Conservation (phyloP, 768 basidiomycete species). For the Leccinum disarticulatum region DNA sequence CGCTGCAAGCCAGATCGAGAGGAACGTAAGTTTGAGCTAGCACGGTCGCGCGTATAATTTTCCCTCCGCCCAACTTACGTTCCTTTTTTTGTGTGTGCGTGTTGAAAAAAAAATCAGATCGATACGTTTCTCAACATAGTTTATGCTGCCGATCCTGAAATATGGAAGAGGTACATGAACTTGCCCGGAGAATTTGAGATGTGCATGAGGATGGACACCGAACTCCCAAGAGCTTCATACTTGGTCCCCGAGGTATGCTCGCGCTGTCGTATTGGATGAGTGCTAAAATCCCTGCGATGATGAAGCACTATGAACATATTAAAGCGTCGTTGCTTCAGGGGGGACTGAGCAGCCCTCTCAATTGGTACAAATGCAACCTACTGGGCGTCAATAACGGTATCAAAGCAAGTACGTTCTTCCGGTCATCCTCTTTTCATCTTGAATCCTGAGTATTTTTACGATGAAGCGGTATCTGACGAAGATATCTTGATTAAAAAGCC, state of each 20-base stretch:
- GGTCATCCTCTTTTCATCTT: not conserved
- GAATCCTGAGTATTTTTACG: not conserved
- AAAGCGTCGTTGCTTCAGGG: slow-evolving; percentile 28
- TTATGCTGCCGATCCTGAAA: slow-evolving; percentile 35
- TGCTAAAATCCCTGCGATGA: slow-evolving; percentile 4
- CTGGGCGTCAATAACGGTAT: slow-evolving; percentile 29
- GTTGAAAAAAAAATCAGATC: slow-evolving; percentile 21
- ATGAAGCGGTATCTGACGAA: slow-evolving; percentile 24
- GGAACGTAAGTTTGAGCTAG: slow-evolving; percentile 28
- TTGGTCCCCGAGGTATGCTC: slow-evolving; percentile 33
- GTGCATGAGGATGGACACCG: slow-evolving; percentile 26
- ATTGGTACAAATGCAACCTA: slow-evolving; percentile 38
- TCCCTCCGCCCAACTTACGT: not conserved
- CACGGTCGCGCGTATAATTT: no score
- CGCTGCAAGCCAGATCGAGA: slow-evolving; percentile 34
- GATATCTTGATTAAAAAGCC: slow-evolving; percentile 34
- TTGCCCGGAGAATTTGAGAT: slow-evolving; percentile 35
- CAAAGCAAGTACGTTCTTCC: slow-evolving; percentile 26
- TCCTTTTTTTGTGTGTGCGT: not conserved
- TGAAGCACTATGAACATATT: slow-evolving; percentile 31
- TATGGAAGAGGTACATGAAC: slow-evolving; percentile 38
- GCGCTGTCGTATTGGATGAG: not conserved
- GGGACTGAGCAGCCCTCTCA: slow-evolving; percentile 36
- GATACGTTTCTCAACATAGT: slow-evolving; percentile 40
- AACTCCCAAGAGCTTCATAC: slow-evolving; percentile 30